phyloP scores from a whole-genome alignment of 2,329 filamentous ascomycete genomes.

The Paraphoma chrysanthemicola region DNA sequence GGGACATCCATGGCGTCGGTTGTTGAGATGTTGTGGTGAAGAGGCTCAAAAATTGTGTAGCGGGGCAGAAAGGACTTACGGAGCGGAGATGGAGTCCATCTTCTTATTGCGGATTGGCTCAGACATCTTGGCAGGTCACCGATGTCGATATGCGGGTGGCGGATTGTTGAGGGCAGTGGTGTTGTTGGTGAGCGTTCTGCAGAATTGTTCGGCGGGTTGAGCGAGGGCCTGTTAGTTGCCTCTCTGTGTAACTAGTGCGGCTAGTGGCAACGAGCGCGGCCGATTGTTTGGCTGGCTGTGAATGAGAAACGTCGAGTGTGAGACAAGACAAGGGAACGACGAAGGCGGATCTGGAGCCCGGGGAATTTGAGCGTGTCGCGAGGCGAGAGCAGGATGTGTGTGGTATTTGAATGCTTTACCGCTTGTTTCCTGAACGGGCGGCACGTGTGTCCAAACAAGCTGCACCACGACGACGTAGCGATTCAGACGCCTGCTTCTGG shows the following conservation, averaged over 20 bases:
- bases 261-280: conserved; percentile 19
- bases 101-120: conserved; percentile 74
- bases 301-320: conserved; percentile 5
- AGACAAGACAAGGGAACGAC: neutral
- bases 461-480: conserved; percentile 19
- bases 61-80: conserved; percentile 60
- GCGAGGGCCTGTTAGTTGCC: conserved; percentile 34
- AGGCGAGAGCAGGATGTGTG: neutral
- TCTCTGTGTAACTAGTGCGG: conserved; percentile 28
- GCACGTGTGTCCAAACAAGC: conserved; percentile 22
- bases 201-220: conserved; percentile 44
- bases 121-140: conserved; percentile 60
- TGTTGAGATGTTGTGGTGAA: conserved; percentile 5
- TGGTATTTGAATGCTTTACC: conserved; percentile 18
- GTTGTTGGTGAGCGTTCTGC: conserved; percentile 39
- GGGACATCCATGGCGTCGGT: conserved; percentile 40
- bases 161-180: conserved; percentile 39
- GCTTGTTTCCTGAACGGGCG: conserved; percentile 6
- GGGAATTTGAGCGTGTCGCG: neutral
- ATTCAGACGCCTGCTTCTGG: conserved; percentile 13
- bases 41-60: conserved; percentile 28
- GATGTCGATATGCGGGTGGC: conserved; percentile 34
- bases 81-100: conserved; percentile 66
- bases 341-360: neutral
- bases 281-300: conserved; percentile 31